A percentile compares a stretch with the other conserved stretches of the same genome.
phyloP scores from a whole-genome alignment of 805 yeast species.

The Hanseniaspora lachancei region DNA sequence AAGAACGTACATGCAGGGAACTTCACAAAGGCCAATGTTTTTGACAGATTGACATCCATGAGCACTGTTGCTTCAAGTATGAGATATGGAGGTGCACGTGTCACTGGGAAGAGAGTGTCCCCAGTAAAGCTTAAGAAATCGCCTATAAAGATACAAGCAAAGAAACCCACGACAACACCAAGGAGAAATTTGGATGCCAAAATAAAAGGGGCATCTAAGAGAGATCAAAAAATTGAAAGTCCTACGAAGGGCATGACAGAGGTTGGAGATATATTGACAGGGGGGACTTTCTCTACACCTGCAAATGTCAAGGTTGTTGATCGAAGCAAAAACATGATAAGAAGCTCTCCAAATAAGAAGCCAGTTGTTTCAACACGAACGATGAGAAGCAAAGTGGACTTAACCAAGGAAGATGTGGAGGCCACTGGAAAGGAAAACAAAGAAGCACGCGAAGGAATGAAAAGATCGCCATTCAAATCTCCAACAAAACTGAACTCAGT shows the following conservation, averaged over 20 bases:
- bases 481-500: constrained; percentile 12
- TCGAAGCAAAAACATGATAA: neutral
- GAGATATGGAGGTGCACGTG: neutral
- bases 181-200: neutral
- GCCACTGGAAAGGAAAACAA: neutral
- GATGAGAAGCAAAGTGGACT: neutral
- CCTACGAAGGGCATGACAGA: neutral
- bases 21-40: neutral
- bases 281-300: constrained; percentile 6
- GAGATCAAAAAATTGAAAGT: neutral
- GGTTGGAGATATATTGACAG: neutral
- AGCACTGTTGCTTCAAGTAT: constrained; percentile 1
- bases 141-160: neutral
- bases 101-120: neutral
- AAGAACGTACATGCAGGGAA: neutral
- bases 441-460: neutral
- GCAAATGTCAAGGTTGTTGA: neutral
- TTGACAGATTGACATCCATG: constrained; percentile 9
- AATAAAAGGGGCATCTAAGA: neutral
- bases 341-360: neutral
- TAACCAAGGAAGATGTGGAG: neutral
- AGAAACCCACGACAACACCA: neutral
- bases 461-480: neutral
- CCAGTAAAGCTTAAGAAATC: constrained; percentile 2
- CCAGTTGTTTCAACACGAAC: neutral